Conservation (phyloP, 1,284 basidiomycete genomes). For the Inonotus hispidus region DNA sequence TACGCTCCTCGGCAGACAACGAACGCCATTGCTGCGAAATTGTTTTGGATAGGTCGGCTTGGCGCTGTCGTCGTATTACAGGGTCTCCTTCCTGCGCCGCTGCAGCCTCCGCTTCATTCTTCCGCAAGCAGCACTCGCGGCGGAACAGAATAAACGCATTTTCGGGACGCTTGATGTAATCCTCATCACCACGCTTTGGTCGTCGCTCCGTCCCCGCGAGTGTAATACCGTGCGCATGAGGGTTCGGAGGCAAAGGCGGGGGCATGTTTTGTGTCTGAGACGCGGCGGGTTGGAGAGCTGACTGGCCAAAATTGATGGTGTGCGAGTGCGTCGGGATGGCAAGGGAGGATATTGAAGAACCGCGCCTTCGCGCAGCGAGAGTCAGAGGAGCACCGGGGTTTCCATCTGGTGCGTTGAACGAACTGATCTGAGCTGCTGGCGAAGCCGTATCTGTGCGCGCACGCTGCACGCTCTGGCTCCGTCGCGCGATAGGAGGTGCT, state of each 20-base stretch:
- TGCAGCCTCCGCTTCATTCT: constrained; percentile 42
- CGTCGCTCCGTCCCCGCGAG: constrained; percentile 46
- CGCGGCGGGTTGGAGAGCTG: not conserved
- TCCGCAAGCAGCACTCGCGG: constrained; percentile 57
- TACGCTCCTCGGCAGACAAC: constrained; percentile 52
- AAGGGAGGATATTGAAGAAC: constrained; percentile 15
- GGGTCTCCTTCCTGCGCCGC: constrained; percentile 33
- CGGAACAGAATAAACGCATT: constrained; percentile 80
- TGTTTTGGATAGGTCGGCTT: constrained; percentile 64
- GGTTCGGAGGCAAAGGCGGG: constrained; percentile 31
- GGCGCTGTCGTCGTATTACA: constrained; percentile 39
- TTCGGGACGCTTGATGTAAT: constrained; percentile 75
- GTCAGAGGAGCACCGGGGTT: constrained; percentile 8
- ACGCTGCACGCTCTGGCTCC: constrained; percentile 1
- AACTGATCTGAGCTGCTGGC: constrained; percentile 10
- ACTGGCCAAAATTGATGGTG: not conserved
- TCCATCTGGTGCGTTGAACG: constrained; percentile 11
- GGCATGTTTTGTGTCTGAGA: constrained; percentile 24
- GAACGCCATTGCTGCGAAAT: constrained; percentile 73
- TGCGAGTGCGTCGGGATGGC: not conserved
- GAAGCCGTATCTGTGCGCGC: not conserved
- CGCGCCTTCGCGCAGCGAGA: constrained; percentile 11
- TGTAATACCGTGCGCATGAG: constrained; percentile 42
- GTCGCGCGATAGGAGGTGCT: not conserved
- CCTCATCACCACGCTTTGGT: constrained; percentile 72